Evolutionary conservation across 768 basidiomycete genomes (phyloP), one percentile per base, ranked within the genome.

Genomic region (Termitomyces sp.): DNA sequence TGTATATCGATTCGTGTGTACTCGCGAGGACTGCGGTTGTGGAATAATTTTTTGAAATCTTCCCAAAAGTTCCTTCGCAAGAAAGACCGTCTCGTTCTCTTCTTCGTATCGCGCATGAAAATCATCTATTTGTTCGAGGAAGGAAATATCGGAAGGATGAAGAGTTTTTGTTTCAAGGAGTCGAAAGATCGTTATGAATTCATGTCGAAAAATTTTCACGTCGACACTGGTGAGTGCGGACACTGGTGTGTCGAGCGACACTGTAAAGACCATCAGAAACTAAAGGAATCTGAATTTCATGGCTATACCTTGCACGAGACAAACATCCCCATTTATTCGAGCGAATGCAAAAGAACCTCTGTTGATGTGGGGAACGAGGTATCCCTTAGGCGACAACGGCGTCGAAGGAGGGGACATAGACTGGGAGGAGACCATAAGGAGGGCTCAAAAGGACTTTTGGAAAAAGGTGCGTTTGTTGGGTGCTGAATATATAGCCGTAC

Each of bases 101-200:
- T 81, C 78, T 57, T 86, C 84, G 57, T 85, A 85, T 12, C 74
- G 76, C 40, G 79, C 72, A 45, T 76, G 69, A 24, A 70, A 70
- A 8, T 79, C 77, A 30, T 79, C 74, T 42, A 86, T 80, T 30
- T 70, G 64, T 65, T 84, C 79, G 24, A 86, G 69, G 55, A 86
- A 76, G 58, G 70, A 73, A 14, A 86, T 75, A 53, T 82, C 76
- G 2, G 75, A 62, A 13, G 81, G 79, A 59, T 85, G 79, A 13
- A 83, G 61, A 2, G 77, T 77, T 45, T 68, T 68, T 46, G 68
- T 68, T 63, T 80, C 75, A 9, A 72, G 68, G 56, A 82, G 79
- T 40, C 84, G 82, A 63, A 86, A 86, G 53, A 86, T 86, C 61
- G 80, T 80, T 67, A 81, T 80, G 61, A 85, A 84, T 68, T 86